Base-by-base conservation (phyloP, 2,329 filamentous ascomycete genomes). In the Lecanosticta acicola region DNA sequence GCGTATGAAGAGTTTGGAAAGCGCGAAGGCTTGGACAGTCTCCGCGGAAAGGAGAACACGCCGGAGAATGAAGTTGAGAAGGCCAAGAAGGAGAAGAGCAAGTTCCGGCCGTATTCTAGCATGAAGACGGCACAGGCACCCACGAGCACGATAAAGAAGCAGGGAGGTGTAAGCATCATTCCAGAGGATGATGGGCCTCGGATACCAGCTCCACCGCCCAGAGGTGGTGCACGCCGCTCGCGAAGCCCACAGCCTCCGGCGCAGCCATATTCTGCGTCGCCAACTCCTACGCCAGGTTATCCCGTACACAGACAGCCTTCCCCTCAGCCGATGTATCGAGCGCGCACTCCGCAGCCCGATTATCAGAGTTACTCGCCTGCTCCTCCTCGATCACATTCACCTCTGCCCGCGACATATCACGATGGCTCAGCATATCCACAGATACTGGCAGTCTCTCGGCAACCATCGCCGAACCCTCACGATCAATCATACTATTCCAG, bases 1-100 rank as follows among this genome's bases (percentile, higher is more conserved):
- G 79, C 80, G n/a, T 81, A 83, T 59, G 73, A 64, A 45, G 60
- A 58, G 48, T 46, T 50, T 8, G 57, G 54, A 3, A 53, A 52
- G 39, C 44, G 49, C 14, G 53, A 54, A 11, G 56, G 56, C 24
- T 32, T 56, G 32, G 52, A 57, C 16, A 57, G 58, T 46, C 64
- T 62, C 33, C 67, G 63, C 35, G 52, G 65, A 39, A 65, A 61
- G 50, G 55, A 63, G 43, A 50, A 50, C 20, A 62, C 59, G 9
- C 59, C 59, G 7, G 59, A 63, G 19, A 53, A 48, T 26, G 60
- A 62, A 17, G 47, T 57, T 38, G 61, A 63, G 32, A 59, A 61
- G 48, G 48, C 46, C 35, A 55, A 53, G 53, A 59, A 57, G 48
- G 51, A 58, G 36, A 67, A 66, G 56, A 65, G 60, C 56, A 68